Percentiles rank a stretch among this genome's conserved stretches.
phyloP scores from a whole-genome alignment of 2,329 filamentous ascomycete species.

The Zasmidium cellare region DNA sequence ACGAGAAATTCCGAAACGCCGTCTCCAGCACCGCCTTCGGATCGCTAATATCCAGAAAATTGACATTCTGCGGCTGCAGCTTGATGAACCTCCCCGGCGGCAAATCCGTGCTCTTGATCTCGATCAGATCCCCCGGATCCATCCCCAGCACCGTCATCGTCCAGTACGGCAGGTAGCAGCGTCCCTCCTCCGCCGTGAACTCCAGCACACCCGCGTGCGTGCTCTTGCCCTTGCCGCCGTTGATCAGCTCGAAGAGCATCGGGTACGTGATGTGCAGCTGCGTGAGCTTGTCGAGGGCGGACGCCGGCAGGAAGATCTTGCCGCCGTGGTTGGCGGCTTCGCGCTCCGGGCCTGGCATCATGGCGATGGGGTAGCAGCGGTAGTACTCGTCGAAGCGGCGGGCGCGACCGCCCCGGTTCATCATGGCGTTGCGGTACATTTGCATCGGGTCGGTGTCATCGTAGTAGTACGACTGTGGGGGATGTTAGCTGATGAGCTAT shows the following conservation, averaged over 20 bases:
- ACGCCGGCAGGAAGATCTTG: conserved; percentile 96
- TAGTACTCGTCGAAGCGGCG: conserved; percentile 98
- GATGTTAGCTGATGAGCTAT: no score
- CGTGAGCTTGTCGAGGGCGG: conserved; percentile 93
- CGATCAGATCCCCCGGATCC: conserved; percentile 89
- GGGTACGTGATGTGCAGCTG: conserved; percentile 95
- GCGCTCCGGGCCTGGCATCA: conserved; percentile 88
- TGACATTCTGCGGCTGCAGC: conserved; percentile 87
- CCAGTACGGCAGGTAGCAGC: conserved; percentile 95
- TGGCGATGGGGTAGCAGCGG: conserved; percentile 90
- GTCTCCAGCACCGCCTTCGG: conserved; percentile 97
- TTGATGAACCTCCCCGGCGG: conserved; percentile 92
- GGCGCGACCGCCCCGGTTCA: conserved; percentile 51
- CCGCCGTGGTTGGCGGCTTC: conserved; percentile 92
- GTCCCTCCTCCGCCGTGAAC: conserved; percentile 95
- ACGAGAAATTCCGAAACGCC: conserved; percentile 93
- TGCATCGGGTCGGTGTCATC: conserved; percentile 55
- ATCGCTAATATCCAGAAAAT: conserved; percentile 84
- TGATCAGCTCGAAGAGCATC: conserved; percentile 93
- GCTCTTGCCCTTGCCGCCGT: conserved; percentile 74
- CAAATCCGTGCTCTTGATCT: conserved; percentile 92
- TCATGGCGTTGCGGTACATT: conserved; percentile 56
- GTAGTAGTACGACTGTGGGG: conserved; percentile 38
- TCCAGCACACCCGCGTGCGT: conserved; percentile 95
- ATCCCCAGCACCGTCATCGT: conserved; percentile 91